phyloP scores from a whole-genome alignment of 2,329 filamentous ascomycete genomes.

The Aureobasidium sp. region DNA sequence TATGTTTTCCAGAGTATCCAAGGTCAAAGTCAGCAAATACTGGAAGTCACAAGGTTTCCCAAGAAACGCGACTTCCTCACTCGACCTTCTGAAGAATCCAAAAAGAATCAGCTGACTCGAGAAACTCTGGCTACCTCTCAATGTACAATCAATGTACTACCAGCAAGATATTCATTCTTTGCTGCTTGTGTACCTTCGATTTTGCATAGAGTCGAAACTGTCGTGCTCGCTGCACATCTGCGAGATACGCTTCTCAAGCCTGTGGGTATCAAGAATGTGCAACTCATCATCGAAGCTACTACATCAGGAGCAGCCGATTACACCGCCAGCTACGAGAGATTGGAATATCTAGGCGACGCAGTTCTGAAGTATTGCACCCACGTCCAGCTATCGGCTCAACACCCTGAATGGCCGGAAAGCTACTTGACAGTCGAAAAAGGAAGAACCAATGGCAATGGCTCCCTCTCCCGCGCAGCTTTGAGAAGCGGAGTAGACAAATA shows the following conservation, averaged over 20 bases:
- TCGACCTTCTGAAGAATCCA: constrained; percentile 23
- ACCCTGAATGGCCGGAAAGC: constrained; percentile 79
- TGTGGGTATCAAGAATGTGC: constrained; percentile 60
- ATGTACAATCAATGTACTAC: constrained; percentile 56
- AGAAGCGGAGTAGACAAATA: constrained; percentile 74
- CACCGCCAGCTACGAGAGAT: constrained; percentile 76
- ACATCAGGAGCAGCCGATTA: constrained; percentile 69
- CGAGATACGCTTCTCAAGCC: constrained; percentile 59
- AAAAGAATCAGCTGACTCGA: neutral
- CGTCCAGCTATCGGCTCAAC: constrained; percentile 66
- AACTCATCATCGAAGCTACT: constrained; percentile 73
- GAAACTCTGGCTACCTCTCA: constrained; percentile 45
- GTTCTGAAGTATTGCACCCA: constrained; percentile 80
- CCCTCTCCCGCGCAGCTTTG: constrained; percentile 72
- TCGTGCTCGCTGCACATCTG: constrained; percentile 69
- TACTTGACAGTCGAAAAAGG: constrained; percentile 76
- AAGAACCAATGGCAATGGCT: constrained; percentile 66
- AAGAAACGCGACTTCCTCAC: constrained; percentile 69
- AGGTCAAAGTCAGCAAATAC: constrained; percentile 2
- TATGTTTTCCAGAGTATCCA: constrained; percentile 25
- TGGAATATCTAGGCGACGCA: constrained; percentile 90
- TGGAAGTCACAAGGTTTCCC: constrained; percentile 47
- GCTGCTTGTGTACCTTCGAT: constrained; percentile 77
- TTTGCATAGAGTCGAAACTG: constrained; percentile 71
- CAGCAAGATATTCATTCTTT: constrained; percentile 51